A percentile compares a stretch with the other conserved stretches of the same genome.
These are phyloP conservation scores for Talaromyces sp. DNA, from an alignment of 2,329 filamentous ascomycete genomes.

Conservation along the genomic window DNA sequence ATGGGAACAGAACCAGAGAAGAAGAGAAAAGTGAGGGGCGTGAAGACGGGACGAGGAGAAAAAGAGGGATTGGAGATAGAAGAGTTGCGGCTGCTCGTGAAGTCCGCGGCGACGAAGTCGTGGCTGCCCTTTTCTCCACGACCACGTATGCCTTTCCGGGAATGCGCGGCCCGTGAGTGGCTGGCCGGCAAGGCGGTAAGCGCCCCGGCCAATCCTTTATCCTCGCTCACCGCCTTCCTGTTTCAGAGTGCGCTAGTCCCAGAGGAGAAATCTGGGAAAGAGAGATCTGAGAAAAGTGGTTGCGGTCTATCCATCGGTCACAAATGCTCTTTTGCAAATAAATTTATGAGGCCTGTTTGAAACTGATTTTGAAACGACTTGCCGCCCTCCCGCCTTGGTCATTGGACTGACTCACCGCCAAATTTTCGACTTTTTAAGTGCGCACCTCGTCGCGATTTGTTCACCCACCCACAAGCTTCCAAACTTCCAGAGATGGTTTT, in stretches of 20 bases:
- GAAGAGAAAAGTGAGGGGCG: constrained; percentile 9
- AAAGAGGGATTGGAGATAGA: constrained; percentile 12
- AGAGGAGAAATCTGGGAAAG: constrained; percentile 10
- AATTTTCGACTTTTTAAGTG: background rate
- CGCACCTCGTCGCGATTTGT: background rate
- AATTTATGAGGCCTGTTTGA: background rate
- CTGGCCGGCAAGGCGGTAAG: background rate
- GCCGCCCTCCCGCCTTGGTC: background rate
- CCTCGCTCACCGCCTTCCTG: constrained; percentile 8
- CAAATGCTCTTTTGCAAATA: background rate
- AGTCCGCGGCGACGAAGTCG: background rate
- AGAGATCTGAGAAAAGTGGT: constrained; percentile 6
- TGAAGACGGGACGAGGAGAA: constrained; percentile 14
- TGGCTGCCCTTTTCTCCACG: constrained; percentile 22
- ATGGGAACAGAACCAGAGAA: constrained; percentile 5
- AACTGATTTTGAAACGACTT: background rate
- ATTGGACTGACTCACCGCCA: background rate
- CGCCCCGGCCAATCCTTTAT: background rate
- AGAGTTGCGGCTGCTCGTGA: background rate
- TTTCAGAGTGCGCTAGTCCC: constrained; percentile 5
- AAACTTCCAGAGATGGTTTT: constrained; percentile 13
- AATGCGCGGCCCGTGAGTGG: constrained; percentile 1
- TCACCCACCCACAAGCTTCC: constrained; percentile 1
- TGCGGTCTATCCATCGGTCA: background rate
- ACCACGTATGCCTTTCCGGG: constrained; percentile 22